Percentiles rank a stretch among this genome's conserved stretches.
Evolutionary conservation across 2,329 filamentous ascomycete species (phyloP).

Genomic region (Fusarium chaquense): DNA sequence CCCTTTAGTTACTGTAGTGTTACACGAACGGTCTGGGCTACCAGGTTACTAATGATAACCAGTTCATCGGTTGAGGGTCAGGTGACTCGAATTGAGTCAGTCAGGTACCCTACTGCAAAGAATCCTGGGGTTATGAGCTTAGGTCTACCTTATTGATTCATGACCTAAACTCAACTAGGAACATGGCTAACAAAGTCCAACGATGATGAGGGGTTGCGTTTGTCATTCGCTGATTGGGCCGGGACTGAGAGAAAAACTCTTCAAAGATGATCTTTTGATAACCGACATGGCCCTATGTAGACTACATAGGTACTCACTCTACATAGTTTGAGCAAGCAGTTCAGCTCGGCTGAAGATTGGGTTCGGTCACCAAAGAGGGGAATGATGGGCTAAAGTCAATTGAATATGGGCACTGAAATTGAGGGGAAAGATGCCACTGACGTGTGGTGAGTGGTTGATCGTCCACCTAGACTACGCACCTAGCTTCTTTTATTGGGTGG

Average conservation of each 20-base stretch:
- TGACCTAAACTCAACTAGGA: slow-evolving; percentile 11
- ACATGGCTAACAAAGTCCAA: slow-evolving; percentile 5
- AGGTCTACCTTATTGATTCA: not conserved
- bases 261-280: slow-evolving; percentile 12
- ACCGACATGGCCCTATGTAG: not conserved
- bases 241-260: slow-evolving; percentile 17
- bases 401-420: slow-evolving; percentile 13
- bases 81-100: slow-evolving; percentile 8
- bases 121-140: slow-evolving; percentile 22
- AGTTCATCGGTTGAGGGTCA: slow-evolving; percentile 19
- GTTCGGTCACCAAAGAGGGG: slow-evolving; percentile 25
- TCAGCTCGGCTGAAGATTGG: slow-evolving; percentile 7
- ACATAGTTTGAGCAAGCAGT: not conserved
- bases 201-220: not conserved
- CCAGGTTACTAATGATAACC: not conserved
- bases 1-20: slow-evolving; percentile 7
- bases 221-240: not conserved
- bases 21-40: not conserved
- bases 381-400: slow-evolving; percentile 11
- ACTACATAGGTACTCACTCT: too few species aligned
- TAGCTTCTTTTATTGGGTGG: not conserved
- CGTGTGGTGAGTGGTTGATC: slow-evolving; percentile 26
- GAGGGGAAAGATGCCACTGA: slow-evolving; percentile 34
- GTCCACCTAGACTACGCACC: not conserved
- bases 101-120: not conserved